Conservation (phyloP, 176 grass and related monocot genomes). For the Neostapfia colusana region DNA sequence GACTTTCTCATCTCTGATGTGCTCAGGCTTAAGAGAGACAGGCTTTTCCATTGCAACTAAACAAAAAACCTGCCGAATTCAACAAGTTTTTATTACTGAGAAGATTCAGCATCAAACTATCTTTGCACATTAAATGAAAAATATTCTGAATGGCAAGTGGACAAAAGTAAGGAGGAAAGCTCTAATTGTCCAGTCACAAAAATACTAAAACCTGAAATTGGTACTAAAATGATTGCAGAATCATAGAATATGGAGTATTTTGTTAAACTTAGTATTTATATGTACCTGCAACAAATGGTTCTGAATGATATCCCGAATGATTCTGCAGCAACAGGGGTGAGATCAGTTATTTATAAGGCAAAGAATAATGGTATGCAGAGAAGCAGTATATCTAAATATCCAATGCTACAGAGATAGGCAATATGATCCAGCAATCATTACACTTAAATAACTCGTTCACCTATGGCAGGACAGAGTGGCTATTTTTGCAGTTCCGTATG, state of each 20-base stretch:
- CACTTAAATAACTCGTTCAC: neutral
- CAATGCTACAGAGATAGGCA: neutral
- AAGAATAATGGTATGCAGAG: constrained; percentile 13
- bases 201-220: constrained; percentile 6
- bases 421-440: neutral
- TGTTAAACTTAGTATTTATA: constrained; percentile 25
- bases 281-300: constrained; percentile 97
- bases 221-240: constrained; percentile 12
- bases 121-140: neutral
- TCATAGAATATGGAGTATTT: constrained; percentile 14
- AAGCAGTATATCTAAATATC: neutral
- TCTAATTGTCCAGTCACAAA: neutral
- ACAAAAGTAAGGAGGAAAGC: neutral
- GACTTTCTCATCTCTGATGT: constrained; percentile 99
- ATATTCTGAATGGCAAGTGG: constrained; percentile 3
- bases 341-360: constrained; percentile 31
- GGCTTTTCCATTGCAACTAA: constrained; percentile 99
- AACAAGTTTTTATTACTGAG: constrained; percentile 23
- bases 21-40: constrained; percentile 95
- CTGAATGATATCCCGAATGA: constrained; percentile 99
- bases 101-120: constrained; percentile 17
- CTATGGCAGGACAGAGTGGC: neutral
- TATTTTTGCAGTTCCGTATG: constrained; percentile 26
- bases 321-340: constrained; percentile 65
- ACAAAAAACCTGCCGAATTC: constrained; percentile 78